These are phyloP conservation scores for Mycosphaerella sp. DNA, from an alignment of 2,329 filamentous ascomycete species.

Conservation along the genomic window DNA sequence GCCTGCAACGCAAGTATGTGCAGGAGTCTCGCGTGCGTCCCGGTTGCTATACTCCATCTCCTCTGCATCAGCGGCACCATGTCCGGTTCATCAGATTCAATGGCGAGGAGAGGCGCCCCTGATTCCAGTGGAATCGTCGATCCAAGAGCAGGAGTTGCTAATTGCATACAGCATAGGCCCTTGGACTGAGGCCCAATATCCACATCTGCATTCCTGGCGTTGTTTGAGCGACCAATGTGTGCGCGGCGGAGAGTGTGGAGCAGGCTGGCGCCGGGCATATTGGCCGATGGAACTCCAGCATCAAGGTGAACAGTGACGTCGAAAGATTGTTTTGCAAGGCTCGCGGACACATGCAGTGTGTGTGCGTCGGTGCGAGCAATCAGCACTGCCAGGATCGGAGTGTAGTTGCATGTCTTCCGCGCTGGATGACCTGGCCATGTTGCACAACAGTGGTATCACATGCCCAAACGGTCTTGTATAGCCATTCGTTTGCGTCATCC, in stretches of 20 bases:
- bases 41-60: slow-evolving; percentile 5
- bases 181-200: neutral
- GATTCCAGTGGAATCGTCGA: slow-evolving; percentile 2
- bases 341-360: neutral
- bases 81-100: slow-evolving; percentile 3
- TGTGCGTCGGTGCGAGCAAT: neutral
- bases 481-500: too few species aligned
- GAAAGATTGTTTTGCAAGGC: neutral
- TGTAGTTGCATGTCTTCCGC: neutral
- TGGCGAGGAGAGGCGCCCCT: neutral
- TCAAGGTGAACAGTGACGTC: neutral
- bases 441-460: too few species aligned
- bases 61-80: slow-evolving; percentile 1
- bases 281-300: neutral
- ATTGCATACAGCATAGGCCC: neutral
- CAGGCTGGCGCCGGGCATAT: neutral
- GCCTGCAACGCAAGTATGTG: slow-evolving; percentile 1
- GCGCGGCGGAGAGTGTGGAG: neutral
- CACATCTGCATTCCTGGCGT: neutral
- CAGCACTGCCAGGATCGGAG: neutral
- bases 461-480: too few species aligned
- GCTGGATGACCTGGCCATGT: too few species aligned
- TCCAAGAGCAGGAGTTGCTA: neutral
- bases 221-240: neutral
- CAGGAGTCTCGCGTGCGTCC: neutral